Percentiles rank a stretch among this genome's conserved stretches.
Conservation (phyloP, 208 protist species). For the Trypanosoma scelopori region DNA sequence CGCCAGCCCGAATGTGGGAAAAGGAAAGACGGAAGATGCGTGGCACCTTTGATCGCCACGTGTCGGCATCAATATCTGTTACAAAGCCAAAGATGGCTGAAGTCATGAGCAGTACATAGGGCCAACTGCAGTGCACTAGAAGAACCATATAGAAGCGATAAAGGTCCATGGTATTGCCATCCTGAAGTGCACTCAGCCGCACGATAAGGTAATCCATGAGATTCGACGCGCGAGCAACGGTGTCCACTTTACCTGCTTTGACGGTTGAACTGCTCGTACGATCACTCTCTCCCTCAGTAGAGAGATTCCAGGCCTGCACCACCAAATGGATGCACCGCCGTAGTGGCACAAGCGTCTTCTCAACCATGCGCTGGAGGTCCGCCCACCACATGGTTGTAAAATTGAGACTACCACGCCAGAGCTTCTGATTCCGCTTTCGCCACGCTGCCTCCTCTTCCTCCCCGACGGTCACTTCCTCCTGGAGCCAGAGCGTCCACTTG, state of each 20-base stretch:
- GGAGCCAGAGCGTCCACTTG: constrained; percentile 48
- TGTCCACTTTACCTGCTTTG: constrained; percentile 7
- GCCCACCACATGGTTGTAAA: neutral
- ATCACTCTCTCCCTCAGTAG: neutral
- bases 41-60: constrained; percentile 66
- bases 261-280: neutral
- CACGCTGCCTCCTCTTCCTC: neutral
- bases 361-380: constrained; percentile 3
- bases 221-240: constrained; percentile 17
- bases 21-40: constrained; percentile 82
- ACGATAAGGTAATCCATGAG: constrained; percentile 76
- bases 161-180: constrained; percentile 60
- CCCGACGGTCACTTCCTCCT: too few species aligned
- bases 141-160: constrained; percentile 81
- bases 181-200: constrained; percentile 62
- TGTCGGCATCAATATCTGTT: constrained; percentile 48
- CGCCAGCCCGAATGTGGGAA: constrained; percentile 60
- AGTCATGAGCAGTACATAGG: constrained; percentile 74
- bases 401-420: too few species aligned
- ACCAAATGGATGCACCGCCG: constrained; percentile 23
- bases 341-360: constrained; percentile 20
- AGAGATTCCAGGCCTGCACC: constrained; percentile 17
- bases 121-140: constrained; percentile 72
- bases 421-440: too few species aligned
- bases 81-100: constrained; percentile 76